Base-by-base conservation (phyloP, 2,329 filamentous ascomycete species). In the Paradendryphiella salina region DNA sequence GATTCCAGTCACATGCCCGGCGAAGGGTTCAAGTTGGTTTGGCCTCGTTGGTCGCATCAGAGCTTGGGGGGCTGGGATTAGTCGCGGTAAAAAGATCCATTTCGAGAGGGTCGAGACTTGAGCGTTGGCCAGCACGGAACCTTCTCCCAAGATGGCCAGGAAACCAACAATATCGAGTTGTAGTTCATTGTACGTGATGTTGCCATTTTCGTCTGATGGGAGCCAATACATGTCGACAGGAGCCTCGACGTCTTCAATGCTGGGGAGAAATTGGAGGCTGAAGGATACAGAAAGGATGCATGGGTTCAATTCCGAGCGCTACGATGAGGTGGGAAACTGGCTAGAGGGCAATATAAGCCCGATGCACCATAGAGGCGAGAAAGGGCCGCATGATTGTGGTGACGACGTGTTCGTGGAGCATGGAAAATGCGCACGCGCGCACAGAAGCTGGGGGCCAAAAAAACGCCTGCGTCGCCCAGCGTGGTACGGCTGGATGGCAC, bases 161-260 rank as follows among this genome's bases (percentile, higher is more conserved):
- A 80, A 80, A 63, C 79, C 79, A 51, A 82, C 79, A 39, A 82
- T 81, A 59, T 82, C 79, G 39, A 82, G 75, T 58, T 81, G 78
- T 42, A 81, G 73, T 41, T 74, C 64, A 9, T 68, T 54, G 18
- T 75, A 60, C 9, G 56, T 45, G 28, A 48, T 38, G 5, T 50
- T 50, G 17, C 66, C 67, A 40, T 62, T 39, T 28, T 59, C 52
- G 29, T 64, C 54, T 9, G 46, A 32, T 50, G 67, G 61, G 10
- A 75, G 64, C 74, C 74, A 76, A 54, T 71, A 70, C 67, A 71
- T 70, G 17, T 46, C 52, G 47, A 21, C 11, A n/a, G 50, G 41
- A 26, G 20, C 29, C 18, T 17, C 31, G 14, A 38, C 8, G 40
- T 36, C 20, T 28, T 48, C 38, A 46, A 49, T 42, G n/a, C 40